Evolutionary conservation across 352 stramenopile species (phyloP).

Genomic region (Phytophthora citricola): DNA sequence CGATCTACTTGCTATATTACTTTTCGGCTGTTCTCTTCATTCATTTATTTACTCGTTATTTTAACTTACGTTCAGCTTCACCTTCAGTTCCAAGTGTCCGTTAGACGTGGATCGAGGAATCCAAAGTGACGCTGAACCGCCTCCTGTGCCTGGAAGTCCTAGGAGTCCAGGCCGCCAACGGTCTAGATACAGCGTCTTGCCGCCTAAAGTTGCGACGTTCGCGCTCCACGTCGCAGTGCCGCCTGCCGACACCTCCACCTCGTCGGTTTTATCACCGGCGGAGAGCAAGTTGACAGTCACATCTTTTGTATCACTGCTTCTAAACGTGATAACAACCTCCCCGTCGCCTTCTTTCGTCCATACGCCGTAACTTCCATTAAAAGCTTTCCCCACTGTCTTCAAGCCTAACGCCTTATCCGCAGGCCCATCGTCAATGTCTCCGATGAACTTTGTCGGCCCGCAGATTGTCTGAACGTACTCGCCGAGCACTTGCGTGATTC

Average conservation of each 20-base stretch:
- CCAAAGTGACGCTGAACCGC: conserved; percentile 23
- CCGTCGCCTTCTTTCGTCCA: conserved; percentile 15
- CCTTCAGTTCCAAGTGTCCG: conserved; percentile 9
- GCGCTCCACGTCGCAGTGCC: conserved; percentile 10
- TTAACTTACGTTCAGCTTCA: conserved; percentile 18
- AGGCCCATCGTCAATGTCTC: conserved; percentile 7
- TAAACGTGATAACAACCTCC: neutral
- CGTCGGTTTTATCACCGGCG: conserved; percentile 12
- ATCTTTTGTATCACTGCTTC: conserved; percentile 11
- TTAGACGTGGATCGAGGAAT: conserved; percentile 26
- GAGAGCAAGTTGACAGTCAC: conserved; percentile 19
- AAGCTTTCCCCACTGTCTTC: neutral
- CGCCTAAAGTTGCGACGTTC: conserved; percentile 2
- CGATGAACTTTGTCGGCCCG: conserved; percentile 7
- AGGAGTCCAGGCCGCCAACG: conserved; percentile 13
- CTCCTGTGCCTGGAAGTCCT: conserved; percentile 11
- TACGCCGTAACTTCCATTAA: conserved; percentile 7
- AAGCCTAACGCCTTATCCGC: conserved; percentile 4
- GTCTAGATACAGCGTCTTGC: conserved; percentile 16
- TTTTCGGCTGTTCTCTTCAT: neutral
- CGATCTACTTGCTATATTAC: neutral
- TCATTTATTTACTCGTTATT: neutral
- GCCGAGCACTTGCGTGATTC: conserved; percentile 28
- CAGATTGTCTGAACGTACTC: conserved; percentile 26
- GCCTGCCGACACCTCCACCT: conserved; percentile 10